A percentile compares a stretch with the other conserved stretches of the same genome.
phyloP scores from a whole-genome alignment of 441 rosid species.

The Mallotus repandus region DNA sequence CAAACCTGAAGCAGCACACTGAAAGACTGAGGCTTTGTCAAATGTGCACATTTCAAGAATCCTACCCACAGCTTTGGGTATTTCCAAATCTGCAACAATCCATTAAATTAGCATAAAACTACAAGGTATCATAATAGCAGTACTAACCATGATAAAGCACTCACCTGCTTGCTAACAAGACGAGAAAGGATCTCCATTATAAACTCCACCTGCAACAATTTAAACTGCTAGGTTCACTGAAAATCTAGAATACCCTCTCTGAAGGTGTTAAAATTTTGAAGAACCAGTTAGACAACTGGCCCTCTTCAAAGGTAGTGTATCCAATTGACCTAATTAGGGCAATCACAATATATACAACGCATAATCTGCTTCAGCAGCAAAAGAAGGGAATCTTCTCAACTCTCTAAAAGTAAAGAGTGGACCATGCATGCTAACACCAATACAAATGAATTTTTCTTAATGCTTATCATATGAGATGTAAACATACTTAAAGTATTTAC shows the following conservation, averaged over 20 bases:
- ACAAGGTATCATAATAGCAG: conserved; percentile 9
- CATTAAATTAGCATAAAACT: conserved; percentile 21
- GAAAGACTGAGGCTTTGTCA: conserved; percentile 93
- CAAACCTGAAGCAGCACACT: conserved; percentile 91
- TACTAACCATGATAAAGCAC: conserved; percentile 26
- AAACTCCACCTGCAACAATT: conserved; percentile 71
- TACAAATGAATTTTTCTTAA: background rate
- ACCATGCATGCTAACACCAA: background rate
- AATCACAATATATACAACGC: background rate
- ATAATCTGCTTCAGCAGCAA: background rate
- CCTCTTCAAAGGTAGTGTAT: background rate
- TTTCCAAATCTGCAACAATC: conserved; percentile 85
- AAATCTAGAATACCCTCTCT: conserved; percentile 9
- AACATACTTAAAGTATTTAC: background rate
- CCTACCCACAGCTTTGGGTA: conserved; percentile 99
- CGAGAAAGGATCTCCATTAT: conserved; percentile 97
- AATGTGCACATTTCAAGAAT: conserved; percentile 83
- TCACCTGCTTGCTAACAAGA: conserved; percentile 94
- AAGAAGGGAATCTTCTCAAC: background rate
- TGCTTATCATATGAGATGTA: background rate
- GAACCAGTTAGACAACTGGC: background rate
- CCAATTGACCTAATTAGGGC: background rate
- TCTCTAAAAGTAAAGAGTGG: background rate
- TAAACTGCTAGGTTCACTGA: conserved; percentile 13
- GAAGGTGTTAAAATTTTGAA: background rate